Conservation (phyloP, 805 yeast species). For the Sugiyamaella smithiae region DNA sequence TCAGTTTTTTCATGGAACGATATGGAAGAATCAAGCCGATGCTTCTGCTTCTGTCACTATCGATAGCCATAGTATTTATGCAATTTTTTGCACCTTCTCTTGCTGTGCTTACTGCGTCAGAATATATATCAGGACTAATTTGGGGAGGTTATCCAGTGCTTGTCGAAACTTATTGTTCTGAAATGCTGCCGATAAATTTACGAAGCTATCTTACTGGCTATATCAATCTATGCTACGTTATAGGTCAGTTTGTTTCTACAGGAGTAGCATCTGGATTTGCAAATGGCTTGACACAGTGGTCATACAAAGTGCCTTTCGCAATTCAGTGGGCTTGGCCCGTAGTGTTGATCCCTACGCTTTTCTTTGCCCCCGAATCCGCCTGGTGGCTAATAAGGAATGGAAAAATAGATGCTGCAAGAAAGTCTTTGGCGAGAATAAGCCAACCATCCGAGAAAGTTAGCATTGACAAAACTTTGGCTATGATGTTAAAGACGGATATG, state of each 20-base stretch:
- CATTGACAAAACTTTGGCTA: constrained; percentile 22
- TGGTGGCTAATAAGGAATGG: constrained; percentile 74
- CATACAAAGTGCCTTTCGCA: constrained; percentile 54
- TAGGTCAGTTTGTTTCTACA: constrained; percentile 54
- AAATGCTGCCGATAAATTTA: constrained; percentile 49
- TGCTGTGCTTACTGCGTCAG: constrained; percentile 37
- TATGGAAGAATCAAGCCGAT: constrained; percentile 47
- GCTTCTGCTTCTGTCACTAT: constrained; percentile 34
- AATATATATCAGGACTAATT: constrained; percentile 38
- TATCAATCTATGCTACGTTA: constrained; percentile 51
- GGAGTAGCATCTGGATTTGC: constrained; percentile 45
- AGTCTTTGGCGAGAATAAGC: constrained; percentile 43
- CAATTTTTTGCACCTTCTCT: constrained; percentile 43
- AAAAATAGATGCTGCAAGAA: constrained; percentile 41
- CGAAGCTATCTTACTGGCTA: constrained; percentile 50
- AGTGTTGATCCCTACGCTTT: constrained; percentile 42
- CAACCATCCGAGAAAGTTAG: constrained; percentile 34
- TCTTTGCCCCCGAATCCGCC: constrained; percentile 77
- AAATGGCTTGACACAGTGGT: constrained; percentile 31
- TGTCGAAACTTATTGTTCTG: constrained; percentile 51
- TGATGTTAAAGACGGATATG: constrained; percentile 37
- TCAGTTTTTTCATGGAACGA: constrained; percentile 44
- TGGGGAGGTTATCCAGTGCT: constrained; percentile 54
- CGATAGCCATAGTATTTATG: constrained; percentile 41
- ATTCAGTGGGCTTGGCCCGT: constrained; percentile 58